These are phyloP conservation scores for Fusarium anguioides DNA, from an alignment of 2,329 filamentous ascomycete species.

Conservation along the genomic window DNA sequence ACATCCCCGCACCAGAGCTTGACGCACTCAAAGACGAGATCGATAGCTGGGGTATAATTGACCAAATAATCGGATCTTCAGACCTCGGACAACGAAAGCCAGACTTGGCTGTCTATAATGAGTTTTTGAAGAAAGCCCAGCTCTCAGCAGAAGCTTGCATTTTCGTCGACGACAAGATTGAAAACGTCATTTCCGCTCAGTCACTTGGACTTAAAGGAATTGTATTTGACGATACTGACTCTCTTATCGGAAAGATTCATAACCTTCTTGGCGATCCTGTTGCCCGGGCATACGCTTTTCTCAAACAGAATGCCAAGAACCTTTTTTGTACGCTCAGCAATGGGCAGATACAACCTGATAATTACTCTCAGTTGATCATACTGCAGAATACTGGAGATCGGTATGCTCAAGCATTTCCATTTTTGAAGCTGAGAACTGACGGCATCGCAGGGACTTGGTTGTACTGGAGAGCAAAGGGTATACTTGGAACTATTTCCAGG, in stretches of 20 bases:
- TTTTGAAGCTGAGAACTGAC: not conserved
- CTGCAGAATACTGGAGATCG: not conserved
- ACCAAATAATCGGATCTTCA: not conserved
- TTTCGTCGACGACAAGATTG: slow-evolving; percentile 2
- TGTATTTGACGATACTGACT: not conserved
- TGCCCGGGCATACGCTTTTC: not conserved
- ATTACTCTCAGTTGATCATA: slow-evolving; percentile 5
- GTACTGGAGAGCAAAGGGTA: not conserved
- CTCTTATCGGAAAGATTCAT: not conserved
- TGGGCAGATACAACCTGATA: not conserved
- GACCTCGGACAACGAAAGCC: not conserved
- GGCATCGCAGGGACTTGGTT: not conserved
- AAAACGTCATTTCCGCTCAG: not conserved
- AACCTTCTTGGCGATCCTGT: not conserved
- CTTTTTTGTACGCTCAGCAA: slow-evolving; percentile 1
- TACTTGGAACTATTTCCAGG: slow-evolving; percentile 13
- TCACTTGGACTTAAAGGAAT: not conserved
- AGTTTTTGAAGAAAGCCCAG: not conserved
- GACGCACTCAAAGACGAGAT: not conserved
- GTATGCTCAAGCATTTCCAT: not conserved
- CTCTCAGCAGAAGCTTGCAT: not conserved
- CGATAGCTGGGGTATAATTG: slow-evolving; percentile 3
- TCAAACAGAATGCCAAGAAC: not conserved
- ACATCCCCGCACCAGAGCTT: slow-evolving; percentile 2
- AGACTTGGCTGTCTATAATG: not conserved